Evolutionary conservation across 1,139 yeast species (phyloP), one percentile per base, ranked within the genome.

Genomic region (Tardiomyces depauwii): DNA sequence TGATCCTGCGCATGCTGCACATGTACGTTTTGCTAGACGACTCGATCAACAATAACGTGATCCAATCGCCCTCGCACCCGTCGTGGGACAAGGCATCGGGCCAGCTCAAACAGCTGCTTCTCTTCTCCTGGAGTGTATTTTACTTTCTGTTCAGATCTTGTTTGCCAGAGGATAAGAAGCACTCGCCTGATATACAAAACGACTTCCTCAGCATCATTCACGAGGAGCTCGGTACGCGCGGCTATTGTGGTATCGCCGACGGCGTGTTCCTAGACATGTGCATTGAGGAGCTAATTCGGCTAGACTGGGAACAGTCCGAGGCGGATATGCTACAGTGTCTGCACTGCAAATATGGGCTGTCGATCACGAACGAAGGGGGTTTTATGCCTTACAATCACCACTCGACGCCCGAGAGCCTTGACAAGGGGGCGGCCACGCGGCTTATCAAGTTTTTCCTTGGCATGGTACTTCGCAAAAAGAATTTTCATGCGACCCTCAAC

Each of bases 321-420:
- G 66, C 71, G 41, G 87, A 88, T 46, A 62, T 86, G 45, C 68
- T 85, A 10, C 97, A 91, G 56, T 71, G 87, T 32, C 66, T 91
- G 19, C 73, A 79, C 51, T 91, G 98, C 60, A 72, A 86, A 12
- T 87, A 82, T 56, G 94, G 86, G 41, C 72, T 85, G 48, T 68
- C 72, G 1, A 66, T 87, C 2, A 68, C 80, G 1, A 70, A 78
- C 19, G 87, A 80, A 18, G 36, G 36, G 3, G 71, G 70, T 6
- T 77, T 76, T 53, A 67, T 69, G 4, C 88, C 95, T 0, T 72
- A 67, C 39, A 82, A 84, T 51, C 97, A 89, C 58, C 72, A 70
- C 16, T 77, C 94, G 0, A 64, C 65, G 2, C 66, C 76, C 1
- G 58, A 55, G 1, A 60, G 61, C 5, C 64, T 81, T 56, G 66